Conservation (phyloP, 1,139 yeast genomes). For the Candida glucosophila region DNA sequence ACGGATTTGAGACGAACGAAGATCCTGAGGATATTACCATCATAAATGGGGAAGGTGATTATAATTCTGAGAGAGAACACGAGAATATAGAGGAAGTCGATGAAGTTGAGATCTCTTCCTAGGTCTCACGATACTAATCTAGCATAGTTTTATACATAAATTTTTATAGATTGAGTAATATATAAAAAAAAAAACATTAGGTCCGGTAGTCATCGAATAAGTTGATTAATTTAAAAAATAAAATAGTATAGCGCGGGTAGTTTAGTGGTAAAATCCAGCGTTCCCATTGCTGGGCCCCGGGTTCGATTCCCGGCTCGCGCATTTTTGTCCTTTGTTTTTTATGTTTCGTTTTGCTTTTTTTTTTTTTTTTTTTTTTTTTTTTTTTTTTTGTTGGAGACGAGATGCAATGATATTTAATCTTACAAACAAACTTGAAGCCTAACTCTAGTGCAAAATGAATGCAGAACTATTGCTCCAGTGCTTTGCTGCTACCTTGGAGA, state of each 20-base stretch:
- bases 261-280: constrained; percentile 6
- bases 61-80: constrained; percentile 6
- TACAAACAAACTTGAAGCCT: too few species aligned
- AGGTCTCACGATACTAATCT: not conserved
- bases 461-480: constrained; percentile 59
- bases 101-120: constrained; percentile 2
- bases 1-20: constrained; percentile 16
- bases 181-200: too few species aligned
- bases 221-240: not conserved
- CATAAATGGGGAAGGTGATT: constrained; percentile 38
- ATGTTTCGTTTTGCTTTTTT: not conserved
- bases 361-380: not conserved
- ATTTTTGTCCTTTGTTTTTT: too few species aligned
- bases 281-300: constrained; percentile 7
- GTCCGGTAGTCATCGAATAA: too few species aligned
- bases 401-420: too few species aligned
- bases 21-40: constrained; percentile 16
- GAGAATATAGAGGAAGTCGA: constrained; percentile 7
- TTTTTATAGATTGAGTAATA: not conserved
- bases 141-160: not conserved
- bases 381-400: not conserved
- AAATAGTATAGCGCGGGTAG: constrained; percentile 3
- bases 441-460: constrained; percentile 45
- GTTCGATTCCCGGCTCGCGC: constrained; percentile 7
- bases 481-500: constrained; percentile 73